These are phyloP conservation scores for Colletotrichum viniferum DNA, from an alignment of 2,329 filamentous ascomycete species.

Conservation along the genomic window DNA sequence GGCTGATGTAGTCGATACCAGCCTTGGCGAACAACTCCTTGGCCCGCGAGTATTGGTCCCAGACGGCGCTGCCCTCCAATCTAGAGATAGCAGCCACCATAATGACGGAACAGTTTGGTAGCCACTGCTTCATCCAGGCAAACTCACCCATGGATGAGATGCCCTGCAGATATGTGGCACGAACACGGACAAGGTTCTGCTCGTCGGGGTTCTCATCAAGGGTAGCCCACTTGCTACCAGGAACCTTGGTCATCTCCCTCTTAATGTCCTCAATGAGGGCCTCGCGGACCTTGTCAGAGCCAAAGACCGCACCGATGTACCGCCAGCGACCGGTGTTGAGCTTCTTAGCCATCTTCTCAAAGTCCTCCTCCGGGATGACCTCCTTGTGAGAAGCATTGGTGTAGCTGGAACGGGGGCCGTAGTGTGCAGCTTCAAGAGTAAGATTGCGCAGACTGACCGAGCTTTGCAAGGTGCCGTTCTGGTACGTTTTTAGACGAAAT, in stretches of 20 bases:
- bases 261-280: conserved; percentile 4
- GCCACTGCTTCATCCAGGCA: conserved; percentile 14
- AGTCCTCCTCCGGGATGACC: conserved; percentile 7
- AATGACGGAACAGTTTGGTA: conserved; percentile 9
- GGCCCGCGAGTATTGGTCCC: conserved; percentile 6
- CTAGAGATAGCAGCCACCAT: conserved; percentile 3
- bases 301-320: conserved; percentile 9
- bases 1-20: conserved; percentile 12
- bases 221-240: conserved; percentile 8
- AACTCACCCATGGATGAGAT: conserved; percentile 17
- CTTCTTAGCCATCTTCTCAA: conserved; percentile 11
- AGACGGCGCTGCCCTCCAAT: not conserved
- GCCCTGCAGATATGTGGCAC: conserved; percentile 6
- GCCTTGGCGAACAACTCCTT: conserved; percentile 5
- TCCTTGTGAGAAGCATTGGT: conserved; percentile 15
- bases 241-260: conserved; percentile 2
- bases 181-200: not conserved
- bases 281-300: conserved; percentile 12
- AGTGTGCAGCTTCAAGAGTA: conserved; percentile 1
- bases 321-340: conserved; percentile 10
- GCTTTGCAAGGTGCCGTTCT: conserved; percentile 4
- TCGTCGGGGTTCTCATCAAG: conserved; percentile 9
- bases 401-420: conserved; percentile 11
- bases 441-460: conserved; percentile 11
- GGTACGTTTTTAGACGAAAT: not conserved